phyloP scores from a whole-genome alignment of 2,329 filamentous ascomycete genomes.

The Tolypocladium tropicale region DNA sequence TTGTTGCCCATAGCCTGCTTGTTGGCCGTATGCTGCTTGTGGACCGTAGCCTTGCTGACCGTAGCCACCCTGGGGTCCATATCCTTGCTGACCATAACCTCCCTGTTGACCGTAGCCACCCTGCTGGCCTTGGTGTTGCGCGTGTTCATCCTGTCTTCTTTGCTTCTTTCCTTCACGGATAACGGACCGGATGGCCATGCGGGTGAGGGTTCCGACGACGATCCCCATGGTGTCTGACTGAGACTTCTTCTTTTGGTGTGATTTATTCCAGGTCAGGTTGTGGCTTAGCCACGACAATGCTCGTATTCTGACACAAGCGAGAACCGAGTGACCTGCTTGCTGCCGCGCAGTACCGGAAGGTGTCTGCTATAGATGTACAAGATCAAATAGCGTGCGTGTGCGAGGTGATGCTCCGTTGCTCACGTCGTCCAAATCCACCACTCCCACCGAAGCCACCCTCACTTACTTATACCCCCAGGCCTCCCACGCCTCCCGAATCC shows the following conservation, averaged over 20 bases:
- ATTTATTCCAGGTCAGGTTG: too few relatives aligned
- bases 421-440: too few relatives aligned
- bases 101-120: not conserved
- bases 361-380: too few relatives aligned
- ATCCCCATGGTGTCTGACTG: not conserved
- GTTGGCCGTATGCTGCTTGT: not conserved
- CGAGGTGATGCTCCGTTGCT: too few relatives aligned
- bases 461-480: not conserved
- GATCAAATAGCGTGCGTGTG: too few relatives aligned
- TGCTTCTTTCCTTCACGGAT: not conserved
- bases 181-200: not conserved
- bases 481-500: not conserved
- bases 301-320: not conserved
- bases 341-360: too few relatives aligned
- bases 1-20: not conserved
- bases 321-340: too few relatives aligned
- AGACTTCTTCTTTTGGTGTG: not conserved
- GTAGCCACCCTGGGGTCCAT: not conserved
- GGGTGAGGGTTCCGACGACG: not conserved
- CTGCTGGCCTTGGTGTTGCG: not conserved
- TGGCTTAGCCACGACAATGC: too few relatives aligned
- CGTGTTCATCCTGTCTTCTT: not conserved
- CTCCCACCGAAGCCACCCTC: not conserved
- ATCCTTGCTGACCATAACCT: not conserved
- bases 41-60: not conserved